These are phyloP conservation scores for Cyberlindnera petersonii DNA, from an alignment of 805 yeast genomes.

Conservation along the genomic window DNA sequence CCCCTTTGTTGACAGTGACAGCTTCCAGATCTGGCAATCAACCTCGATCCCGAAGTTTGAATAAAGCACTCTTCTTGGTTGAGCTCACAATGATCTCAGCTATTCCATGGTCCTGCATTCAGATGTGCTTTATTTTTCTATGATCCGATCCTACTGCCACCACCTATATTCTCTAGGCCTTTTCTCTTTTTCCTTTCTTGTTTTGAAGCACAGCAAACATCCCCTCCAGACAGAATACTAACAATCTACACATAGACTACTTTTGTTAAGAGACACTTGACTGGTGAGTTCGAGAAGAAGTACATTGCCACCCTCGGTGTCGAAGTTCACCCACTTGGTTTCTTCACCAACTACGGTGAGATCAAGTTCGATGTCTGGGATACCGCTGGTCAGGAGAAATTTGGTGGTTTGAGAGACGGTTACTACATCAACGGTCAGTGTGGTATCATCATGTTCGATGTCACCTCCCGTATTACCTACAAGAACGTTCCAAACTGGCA, in stretches of 20 bases:
- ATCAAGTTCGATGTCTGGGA: conserved; percentile 99
- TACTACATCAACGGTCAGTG: conserved; percentile 99
- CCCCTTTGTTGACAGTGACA: too few species aligned
- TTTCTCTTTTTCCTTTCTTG: too few species aligned
- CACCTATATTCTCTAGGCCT: too few species aligned
- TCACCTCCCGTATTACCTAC: conserved; percentile 98
- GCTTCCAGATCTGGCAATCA: too few species aligned
- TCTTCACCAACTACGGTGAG: conserved; percentile 98
- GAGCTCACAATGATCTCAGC: too few species aligned
- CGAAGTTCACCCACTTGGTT: conserved; percentile 97
- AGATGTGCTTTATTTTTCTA: too few species aligned
- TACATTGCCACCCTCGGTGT: conserved; percentile 99
- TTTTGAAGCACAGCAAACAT: background rate
- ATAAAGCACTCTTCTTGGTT: too few species aligned
- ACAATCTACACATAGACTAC: conserved; percentile 63
- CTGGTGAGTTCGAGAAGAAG: conserved; percentile 99
- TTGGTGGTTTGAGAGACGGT: conserved; percentile 99
- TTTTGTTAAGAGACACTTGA: conserved; percentile 98
- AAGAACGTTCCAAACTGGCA: conserved; percentile 99
- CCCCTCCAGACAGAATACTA: conserved; percentile 8
- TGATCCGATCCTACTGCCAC: too few species aligned
- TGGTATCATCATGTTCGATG: conserved; percentile 99
- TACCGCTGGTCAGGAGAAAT: conserved; percentile 99
- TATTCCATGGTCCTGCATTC: too few species aligned
- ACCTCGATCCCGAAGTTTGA: too few species aligned